Percentiles rank a stretch among this genome's conserved stretches.
Conservation (phyloP, 108 stramenopile species). For the Chaetoceros muelleri region DNA sequence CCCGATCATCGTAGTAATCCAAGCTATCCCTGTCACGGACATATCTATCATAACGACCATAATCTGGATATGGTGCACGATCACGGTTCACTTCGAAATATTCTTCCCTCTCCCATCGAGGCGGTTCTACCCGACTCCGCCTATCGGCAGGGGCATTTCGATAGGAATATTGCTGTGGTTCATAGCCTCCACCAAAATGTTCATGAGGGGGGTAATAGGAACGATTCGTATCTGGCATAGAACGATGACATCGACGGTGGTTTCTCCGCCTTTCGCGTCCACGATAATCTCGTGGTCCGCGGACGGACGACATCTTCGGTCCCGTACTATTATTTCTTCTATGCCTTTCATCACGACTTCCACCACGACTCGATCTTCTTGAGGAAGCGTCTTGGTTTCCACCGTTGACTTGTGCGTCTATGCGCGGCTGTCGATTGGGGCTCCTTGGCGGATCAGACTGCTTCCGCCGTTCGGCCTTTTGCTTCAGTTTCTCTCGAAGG, state of each 20-base stretch:
- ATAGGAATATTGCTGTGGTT: background rate
- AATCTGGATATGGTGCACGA: background rate
- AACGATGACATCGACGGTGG: too few relatives aligned
- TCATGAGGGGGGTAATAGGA: too few relatives aligned
- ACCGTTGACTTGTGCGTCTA: background rate
- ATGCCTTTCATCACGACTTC: background rate
- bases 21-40: background rate
- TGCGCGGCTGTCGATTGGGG: background rate
- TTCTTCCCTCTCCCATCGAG: background rate
- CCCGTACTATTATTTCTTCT: background rate
- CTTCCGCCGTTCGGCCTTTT: background rate
- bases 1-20: background rate
- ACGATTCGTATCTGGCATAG: too few relatives aligned
- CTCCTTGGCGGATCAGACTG: background rate
- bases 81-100: background rate
- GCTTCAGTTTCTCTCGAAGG: conserved; percentile 6
- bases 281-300: too few relatives aligned
- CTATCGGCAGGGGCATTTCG: background rate
- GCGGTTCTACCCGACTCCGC: background rate
- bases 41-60: background rate
- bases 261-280: too few relatives aligned
- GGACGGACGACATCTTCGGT: too few relatives aligned
- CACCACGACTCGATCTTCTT: background rate
- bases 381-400: background rate
- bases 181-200: background rate